A percentile compares a stretch with the other conserved stretches of the same genome.
Conservation (phyloP, 495 filamentous ascomycete genomes). For the Podospora fimiseda region DNA sequence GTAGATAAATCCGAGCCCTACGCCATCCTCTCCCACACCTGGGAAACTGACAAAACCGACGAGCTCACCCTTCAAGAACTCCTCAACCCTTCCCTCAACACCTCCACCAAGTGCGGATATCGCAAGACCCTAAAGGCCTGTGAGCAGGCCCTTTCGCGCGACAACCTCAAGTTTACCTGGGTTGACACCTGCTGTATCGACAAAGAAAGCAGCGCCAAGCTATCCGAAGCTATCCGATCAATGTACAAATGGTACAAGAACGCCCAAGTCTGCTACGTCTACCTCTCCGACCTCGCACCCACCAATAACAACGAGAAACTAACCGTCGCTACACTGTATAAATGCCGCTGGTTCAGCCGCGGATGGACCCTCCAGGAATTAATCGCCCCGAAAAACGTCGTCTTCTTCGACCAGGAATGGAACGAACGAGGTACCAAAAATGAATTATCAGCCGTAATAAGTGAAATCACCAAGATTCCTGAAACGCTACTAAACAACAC, state of each 20-base stretch:
- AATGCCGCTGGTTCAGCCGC: too few relatives aligned
- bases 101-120: slow-evolving; percentile 19
- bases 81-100: not conserved
- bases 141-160: not conserved
- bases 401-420: slow-evolving; percentile 18
- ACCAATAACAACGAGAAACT: not conserved
- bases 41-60: slow-evolving; percentile 13
- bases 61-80: slow-evolving; percentile 15
- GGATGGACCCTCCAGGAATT: slow-evolving; percentile 34
- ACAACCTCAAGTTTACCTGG: slow-evolving; percentile 15
- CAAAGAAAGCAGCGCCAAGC: slow-evolving; percentile 33
- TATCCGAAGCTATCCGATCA: slow-evolving; percentile 33
- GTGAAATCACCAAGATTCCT: slow-evolving; percentile 11
- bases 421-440: slow-evolving; percentile 7
- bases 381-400: slow-evolving; percentile 16
- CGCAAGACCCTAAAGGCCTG: slow-evolving; percentile 17
- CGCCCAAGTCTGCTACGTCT: slow-evolving; percentile 16
- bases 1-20: too few relatives aligned
- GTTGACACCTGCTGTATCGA: slow-evolving; percentile 30
- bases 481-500: not conserved
- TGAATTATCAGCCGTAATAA: slow-evolving; percentile 7
- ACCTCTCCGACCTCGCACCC: slow-evolving; percentile 9
- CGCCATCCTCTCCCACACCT: slow-evolving; percentile 21
- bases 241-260: slow-evolving; percentile 18
- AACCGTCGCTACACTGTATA: slow-evolving; percentile 4